Evolutionary conservation across 2,329 filamentous ascomycete genomes (phyloP).

Genomic region (Arthroderma uncinatum): DNA sequence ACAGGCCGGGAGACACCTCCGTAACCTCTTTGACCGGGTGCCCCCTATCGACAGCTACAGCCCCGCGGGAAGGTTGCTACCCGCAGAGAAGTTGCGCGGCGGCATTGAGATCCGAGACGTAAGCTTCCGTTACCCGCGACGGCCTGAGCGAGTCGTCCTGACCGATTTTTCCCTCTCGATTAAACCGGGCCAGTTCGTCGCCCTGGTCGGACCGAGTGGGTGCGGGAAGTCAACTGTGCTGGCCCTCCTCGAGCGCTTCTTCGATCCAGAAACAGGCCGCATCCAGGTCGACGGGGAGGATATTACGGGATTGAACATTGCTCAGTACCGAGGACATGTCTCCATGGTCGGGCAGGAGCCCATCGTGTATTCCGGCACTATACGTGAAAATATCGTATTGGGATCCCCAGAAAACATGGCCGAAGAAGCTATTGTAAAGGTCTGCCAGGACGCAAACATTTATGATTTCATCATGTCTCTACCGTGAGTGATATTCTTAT

Average conservation of each 20-base stretch:
- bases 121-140: slow-evolving; percentile 85
- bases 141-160: slow-evolving; percentile 81
- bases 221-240: slow-evolving; percentile 93
- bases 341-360: slow-evolving; percentile 89
- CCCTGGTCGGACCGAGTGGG: slow-evolving; percentile 83
- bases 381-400: slow-evolving; percentile 80
- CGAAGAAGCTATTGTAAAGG: slow-evolving; percentile 62
- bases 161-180: slow-evolving; percentile 57
- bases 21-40: slow-evolving; percentile 69
- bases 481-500: slow-evolving; percentile 40
- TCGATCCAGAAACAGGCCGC: slow-evolving; percentile 70
- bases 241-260: slow-evolving; percentile 83
- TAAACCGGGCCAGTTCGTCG: slow-evolving; percentile 43
- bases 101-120: slow-evolving; percentile 81
- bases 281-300: slow-evolving; percentile 77
- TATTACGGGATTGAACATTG: slow-evolving; percentile 68
- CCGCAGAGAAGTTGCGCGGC: slow-evolving; percentile 56
- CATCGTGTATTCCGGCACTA: slow-evolving; percentile 82
- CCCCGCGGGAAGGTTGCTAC: slow-evolving; percentile 15
- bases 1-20: slow-evolving; percentile 64
- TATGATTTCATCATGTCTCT: slow-evolving; percentile 76
- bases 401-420: slow-evolving; percentile 58
- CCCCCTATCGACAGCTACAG: background rate
- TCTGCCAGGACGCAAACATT: slow-evolving; percentile 82
- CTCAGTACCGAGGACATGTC: slow-evolving; percentile 70